Evolutionary conservation across 106 monocot genomes (phyloP).

Genomic region (Alisma plantagoaquatica): DNA sequence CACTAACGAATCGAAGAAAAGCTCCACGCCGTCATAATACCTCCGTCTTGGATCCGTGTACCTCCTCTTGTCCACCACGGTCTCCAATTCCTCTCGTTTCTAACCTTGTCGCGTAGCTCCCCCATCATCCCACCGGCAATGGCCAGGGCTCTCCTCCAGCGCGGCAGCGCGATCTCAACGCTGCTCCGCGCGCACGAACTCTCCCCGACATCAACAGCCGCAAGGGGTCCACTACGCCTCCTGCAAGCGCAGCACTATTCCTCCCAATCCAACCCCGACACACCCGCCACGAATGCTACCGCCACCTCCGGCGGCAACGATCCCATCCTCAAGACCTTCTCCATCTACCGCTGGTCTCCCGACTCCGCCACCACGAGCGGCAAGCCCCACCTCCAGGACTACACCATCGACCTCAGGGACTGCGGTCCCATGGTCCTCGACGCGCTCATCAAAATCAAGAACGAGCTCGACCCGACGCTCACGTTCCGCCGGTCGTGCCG

Average conservation of each 20-base stretch:
- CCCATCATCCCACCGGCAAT: neutral
- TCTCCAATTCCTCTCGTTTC: neutral
- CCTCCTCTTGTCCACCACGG: no score
- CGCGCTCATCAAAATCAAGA: no score
- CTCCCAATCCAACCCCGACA: no score
- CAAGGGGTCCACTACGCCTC: no score
- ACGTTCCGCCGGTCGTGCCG: no score
- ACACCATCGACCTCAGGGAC: conserved; percentile 59
- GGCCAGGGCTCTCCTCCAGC: conserved; percentile 12
- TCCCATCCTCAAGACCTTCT: conserved; percentile 37
- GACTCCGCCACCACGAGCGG: conserved; percentile 29
- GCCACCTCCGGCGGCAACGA: conserved; percentile 6
- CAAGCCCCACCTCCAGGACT: conserved; percentile 55
- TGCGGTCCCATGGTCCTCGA: no score
- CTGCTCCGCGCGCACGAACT: neutral
- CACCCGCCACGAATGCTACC: conserved; percentile 1
- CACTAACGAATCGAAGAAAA: no score
- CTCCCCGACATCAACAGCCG: neutral
- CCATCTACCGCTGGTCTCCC: conserved; percentile 85
- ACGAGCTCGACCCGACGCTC: no score
- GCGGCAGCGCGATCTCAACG: neutral
- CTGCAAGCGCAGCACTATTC: conserved; percentile 29
- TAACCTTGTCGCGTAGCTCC: neutral
- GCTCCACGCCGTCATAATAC: no score
- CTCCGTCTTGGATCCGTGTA: no score